These are phyloP conservation scores for Podila clonocystis DNA, from an alignment of 192 early-diverging fungal genomes.

Conservation along the genomic window DNA sequence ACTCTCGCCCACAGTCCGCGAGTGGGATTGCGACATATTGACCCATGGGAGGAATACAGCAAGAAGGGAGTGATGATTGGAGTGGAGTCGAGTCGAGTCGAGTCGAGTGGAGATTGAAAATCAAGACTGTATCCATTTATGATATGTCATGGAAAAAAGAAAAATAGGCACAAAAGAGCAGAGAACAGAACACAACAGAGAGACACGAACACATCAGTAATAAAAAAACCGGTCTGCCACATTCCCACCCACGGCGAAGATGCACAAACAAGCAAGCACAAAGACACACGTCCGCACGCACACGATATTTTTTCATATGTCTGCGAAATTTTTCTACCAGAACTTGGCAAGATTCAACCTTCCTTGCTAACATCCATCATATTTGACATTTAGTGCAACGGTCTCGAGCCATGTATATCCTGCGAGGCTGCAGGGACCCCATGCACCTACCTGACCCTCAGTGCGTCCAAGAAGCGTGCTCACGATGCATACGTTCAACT, in stretches of 20 bases:
- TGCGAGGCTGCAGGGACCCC: slow-evolving; percentile 17
- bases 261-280: not conserved
- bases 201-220: too few species aligned
- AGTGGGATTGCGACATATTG: too few species aligned
- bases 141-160: too few species aligned
- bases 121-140: too few species aligned
- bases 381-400: slow-evolving; percentile 31
- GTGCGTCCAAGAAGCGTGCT: slow-evolving; percentile 13
- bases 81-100: too few species aligned
- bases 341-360: not conserved
- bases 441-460: slow-evolving; percentile 37
- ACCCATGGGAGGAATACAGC: too few species aligned
- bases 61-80: too few species aligned
- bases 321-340: not conserved
- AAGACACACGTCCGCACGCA: not conserved
- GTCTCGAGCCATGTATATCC: slow-evolving; percentile 35
- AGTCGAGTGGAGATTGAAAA: too few species aligned
- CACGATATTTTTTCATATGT: not conserved
- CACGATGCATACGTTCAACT: slow-evolving; percentile 32
- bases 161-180: too few species aligned
- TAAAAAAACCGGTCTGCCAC: not conserved
- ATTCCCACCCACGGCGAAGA: not conserved
- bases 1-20: too few species aligned
- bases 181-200: too few species aligned
- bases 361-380: not conserved